phyloP scores from a whole-genome alignment of 495 filamentous ascomycete species.

The Aspergillus panamensis region DNA sequence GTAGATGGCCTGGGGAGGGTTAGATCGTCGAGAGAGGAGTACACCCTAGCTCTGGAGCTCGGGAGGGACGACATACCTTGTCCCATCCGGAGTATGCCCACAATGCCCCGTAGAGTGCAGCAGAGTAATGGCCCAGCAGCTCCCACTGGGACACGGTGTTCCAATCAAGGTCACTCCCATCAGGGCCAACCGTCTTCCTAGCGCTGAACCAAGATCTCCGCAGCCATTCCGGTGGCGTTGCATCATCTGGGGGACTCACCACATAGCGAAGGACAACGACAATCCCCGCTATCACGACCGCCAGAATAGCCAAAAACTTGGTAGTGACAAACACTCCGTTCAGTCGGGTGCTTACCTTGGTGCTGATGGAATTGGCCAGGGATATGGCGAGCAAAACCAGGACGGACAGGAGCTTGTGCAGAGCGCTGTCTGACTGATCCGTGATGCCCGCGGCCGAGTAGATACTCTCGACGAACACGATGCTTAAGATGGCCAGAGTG shows the following conservation, averaged over 20 bases:
- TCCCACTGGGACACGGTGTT: slow-evolving; percentile 16
- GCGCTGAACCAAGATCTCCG: slow-evolving; percentile 18
- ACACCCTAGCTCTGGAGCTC: no score
- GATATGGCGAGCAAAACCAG: slow-evolving; percentile 15
- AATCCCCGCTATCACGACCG: slow-evolving; percentile 13
- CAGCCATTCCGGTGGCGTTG: slow-evolving; percentile 16
- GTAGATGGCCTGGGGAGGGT: slow-evolving; percentile 18
- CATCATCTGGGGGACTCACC: neutral
- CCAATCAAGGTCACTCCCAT: slow-evolving; percentile 22
- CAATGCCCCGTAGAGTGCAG: slow-evolving; percentile 23
- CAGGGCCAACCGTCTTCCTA: slow-evolving; percentile 17
- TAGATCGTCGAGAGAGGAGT: neutral
- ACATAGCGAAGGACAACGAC: slow-evolving; percentile 15
- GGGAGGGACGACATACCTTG: slow-evolving; percentile 10
- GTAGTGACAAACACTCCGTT: slow-evolving; percentile 23
- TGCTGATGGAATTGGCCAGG: slow-evolving; percentile 23
- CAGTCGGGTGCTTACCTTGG: slow-evolving; percentile 19
- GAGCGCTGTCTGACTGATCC: slow-evolving; percentile 11
- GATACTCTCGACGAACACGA: slow-evolving; percentile 24
- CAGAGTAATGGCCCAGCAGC: slow-evolving; percentile 21
- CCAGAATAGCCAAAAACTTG: slow-evolving; percentile 18
- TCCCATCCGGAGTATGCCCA: slow-evolving; percentile 27
- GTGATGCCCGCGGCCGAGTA: slow-evolving; percentile 17
- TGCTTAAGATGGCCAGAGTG: slow-evolving; percentile 22
- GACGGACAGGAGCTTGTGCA: slow-evolving; percentile 19